Evolutionary conservation across 1,284 basidiomycete species (phyloP), one percentile per base, ranked within the genome.

Genomic region (Amylostereum chailletii): DNA sequence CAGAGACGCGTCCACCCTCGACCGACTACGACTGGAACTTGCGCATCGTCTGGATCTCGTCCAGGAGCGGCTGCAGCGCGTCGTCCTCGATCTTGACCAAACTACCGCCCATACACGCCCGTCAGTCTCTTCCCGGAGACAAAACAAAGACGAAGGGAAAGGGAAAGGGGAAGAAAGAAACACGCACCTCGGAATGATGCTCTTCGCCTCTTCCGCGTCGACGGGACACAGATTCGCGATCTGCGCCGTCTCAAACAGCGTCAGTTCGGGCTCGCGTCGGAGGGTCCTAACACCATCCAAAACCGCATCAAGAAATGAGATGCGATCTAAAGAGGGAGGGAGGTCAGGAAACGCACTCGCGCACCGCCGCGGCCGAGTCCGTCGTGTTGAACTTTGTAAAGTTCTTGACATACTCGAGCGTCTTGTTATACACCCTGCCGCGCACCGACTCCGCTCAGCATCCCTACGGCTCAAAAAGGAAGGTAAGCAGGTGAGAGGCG

Each of bases 181-280:
- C 9, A 55, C 69, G 42, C 50, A 84, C 89, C 91, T 94, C 3
- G 93, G 92, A 47, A 96, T 76, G 48, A 94, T 76, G 58, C 90
- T 92, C 70, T 93, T 94, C 11, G 93, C 87, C 65, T 95, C 93
- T 56, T 95, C 93, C 3, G 89, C 79, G 54, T 86, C 83, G 39
- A 83, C 88, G 10, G 93, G 90, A 60, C 89, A 91, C 49, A 96
- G 66, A 60, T 94, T 94, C 27, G 90, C 91, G 42, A 96, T 86
- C 61, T 95, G 92, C 1, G 91, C 92, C 26, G 89, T 89, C 70
- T 96, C 93, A 59, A 94, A 95, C 57, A 90, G 89, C 0, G 90
- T 90, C 42, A 95, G 65, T 5, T 78, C 79, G 0, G 86, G 77
- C 56, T 90, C 86, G 56, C 87, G 72, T 53, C 83, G 74, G 5